phyloP scores from a whole-genome alignment of 345 rosid genomes.

The Anastatica hierochuntica region DNA sequence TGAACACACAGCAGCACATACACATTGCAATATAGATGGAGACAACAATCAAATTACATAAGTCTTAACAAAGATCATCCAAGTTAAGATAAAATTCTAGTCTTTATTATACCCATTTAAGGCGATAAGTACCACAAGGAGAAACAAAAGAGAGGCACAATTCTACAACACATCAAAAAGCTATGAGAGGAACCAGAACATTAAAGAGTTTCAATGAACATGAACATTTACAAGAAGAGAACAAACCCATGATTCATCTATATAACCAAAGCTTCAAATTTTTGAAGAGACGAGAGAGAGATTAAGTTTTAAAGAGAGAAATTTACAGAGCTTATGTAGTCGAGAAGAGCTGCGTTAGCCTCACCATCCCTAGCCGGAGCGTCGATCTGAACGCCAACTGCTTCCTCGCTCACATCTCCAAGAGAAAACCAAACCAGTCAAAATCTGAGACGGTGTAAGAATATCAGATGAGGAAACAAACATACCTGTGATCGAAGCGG shows the following conservation, averaged over 20 bases:
- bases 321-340: conserved; percentile 75
- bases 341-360: conserved; percentile 86
- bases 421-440: not conserved
- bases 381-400: conserved; percentile 78
- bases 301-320: not conserved
- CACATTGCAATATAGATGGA: not conserved
- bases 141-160: too few relatives aligned
- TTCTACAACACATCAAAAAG: not conserved
- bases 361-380: conserved; percentile 94
- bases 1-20: not conserved
- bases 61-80: not conserved
- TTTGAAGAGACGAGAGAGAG: not conserved
- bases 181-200: too few relatives aligned
- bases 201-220: too few relatives aligned
- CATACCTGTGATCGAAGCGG: conserved; percentile 74
- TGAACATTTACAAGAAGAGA: not conserved
- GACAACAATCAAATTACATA: not conserved
- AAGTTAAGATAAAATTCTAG: too few relatives aligned
- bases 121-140: too few relatives aligned
- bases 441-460: not conserved
- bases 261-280: not conserved
- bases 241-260: not conserved
- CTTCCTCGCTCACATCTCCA: conserved; percentile 70
- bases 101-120: too few relatives aligned
- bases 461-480: not conserved